phyloP scores from a whole-genome alignment of 1,284 basidiomycete species.

The Kwoniella shivajii region DNA sequence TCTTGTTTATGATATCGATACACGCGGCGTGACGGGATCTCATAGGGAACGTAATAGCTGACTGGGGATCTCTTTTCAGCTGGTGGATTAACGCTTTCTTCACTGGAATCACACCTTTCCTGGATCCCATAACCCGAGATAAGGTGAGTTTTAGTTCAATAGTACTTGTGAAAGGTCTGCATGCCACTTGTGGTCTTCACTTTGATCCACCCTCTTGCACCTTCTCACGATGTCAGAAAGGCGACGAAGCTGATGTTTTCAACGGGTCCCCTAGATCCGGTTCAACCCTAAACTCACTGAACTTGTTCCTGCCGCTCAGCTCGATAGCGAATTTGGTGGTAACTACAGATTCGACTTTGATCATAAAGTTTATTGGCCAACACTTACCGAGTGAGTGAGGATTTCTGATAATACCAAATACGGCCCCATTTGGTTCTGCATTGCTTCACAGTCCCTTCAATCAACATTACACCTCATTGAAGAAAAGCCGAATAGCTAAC shows the following conservation, averaged over 20 bases:
- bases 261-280: too few species aligned
- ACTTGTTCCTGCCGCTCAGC: constrained; percentile 71
- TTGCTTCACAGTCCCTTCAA: too few species aligned
- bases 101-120: constrained; percentile 79
- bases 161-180: background rate
- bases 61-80: constrained; percentile 21
- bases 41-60: too few species aligned
- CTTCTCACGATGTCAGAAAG: too few species aligned
- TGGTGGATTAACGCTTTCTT: constrained; percentile 79
- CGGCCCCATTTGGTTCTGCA: too few species aligned
- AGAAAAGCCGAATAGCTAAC: too few species aligned
- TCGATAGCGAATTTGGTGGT: constrained; percentile 82
- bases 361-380: constrained; percentile 74
- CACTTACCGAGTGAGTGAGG: constrained; percentile 64
- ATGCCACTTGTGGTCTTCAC: background rate
- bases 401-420: background rate
- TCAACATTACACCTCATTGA: too few species aligned
- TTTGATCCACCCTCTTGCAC: too few species aligned
- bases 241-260: too few species aligned
- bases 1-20: too few species aligned
- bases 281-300: constrained; percentile 82
- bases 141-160: constrained; percentile 62
- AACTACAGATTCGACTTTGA: constrained; percentile 76
- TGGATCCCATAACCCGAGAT: constrained; percentile 86
- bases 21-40: too few species aligned